Evolutionary conservation across 1,284 basidiomycete species (phyloP).

Genomic region (Coniferiporia sulphurascens): DNA sequence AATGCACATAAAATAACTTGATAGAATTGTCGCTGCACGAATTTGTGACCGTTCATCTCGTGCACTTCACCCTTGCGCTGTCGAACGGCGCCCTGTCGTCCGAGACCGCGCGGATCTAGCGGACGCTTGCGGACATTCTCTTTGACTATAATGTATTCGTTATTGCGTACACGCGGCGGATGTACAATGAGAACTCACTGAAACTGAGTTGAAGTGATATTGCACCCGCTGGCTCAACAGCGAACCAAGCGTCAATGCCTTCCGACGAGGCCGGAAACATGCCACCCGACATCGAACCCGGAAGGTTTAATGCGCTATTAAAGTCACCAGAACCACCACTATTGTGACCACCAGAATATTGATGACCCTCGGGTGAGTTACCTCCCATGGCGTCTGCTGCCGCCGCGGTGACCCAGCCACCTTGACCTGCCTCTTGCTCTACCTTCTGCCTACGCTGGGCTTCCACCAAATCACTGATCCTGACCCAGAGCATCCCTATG

Average conservation of each 20-base stretch:
- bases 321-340: constrained; percentile 22
- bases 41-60: constrained; percentile 99
- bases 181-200: constrained; percentile 47
- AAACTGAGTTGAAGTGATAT: constrained; percentile 85
- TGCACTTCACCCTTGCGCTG: constrained; percentile 98
- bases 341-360: constrained; percentile 19
- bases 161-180: constrained; percentile 14
- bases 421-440: constrained; percentile 76
- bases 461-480: constrained; percentile 93
- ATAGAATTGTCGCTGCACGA: constrained; percentile 96
- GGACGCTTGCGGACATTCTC: constrained; percentile 95
- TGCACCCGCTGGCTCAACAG: constrained; percentile 96
- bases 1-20: constrained; percentile 98
- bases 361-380: constrained; percentile 4
- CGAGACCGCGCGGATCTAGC: constrained; percentile 86
- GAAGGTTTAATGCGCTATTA: constrained; percentile 13
- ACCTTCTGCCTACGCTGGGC: constrained; percentile 93
- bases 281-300: constrained; percentile 18
- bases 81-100: constrained; percentile 95
- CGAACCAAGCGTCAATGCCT: constrained; percentile 96
- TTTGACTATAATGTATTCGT: constrained; percentile 62
- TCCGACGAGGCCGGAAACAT: constrained; percentile 41
- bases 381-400: constrained; percentile 32
- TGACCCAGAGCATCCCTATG: constrained; percentile 95
- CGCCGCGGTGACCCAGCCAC: constrained; percentile 91